Base-by-base conservation (phyloP, 1,139 yeast genomes). In the Magnusiomyces paraingens region DNA sequence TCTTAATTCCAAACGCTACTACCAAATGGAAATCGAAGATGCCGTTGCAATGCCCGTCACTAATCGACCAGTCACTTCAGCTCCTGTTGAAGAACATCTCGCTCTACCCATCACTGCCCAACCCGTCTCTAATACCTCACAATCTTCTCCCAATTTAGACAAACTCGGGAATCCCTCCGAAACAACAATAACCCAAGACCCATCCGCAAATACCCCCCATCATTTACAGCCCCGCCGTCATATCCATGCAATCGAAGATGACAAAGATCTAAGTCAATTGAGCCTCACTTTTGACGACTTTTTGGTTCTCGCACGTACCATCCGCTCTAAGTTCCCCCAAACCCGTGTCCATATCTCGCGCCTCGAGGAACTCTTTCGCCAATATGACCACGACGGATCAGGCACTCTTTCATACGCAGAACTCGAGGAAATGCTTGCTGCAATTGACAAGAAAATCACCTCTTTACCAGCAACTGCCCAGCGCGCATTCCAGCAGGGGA, bases 391-490 rank as follows among this genome's bases (percentile, higher is more conserved):
- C 2, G 71, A 71, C 50, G 66, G 70, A 4, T 65, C 74, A 2
- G 86, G 84, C 39, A 70, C 73, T 12, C 66, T 82, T 50, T 71
- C 74, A 17, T 74, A 79, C 58, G 70, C 73, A 47, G 82, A 81
- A 58, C 71, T 82, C 35, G 69, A 78, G 26, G 66, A 70, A 8
- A 64, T 81, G 57, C 69, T 82, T 54, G 70, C 74, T 56, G 78
- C 78, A 52, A 78, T 81, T 47, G 84, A 82, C 63, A 73, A 80
- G 17, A 79, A 40, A 64, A 78, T 82, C 53, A 82, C 86, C 2
- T 78, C 85, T 1, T 67, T 82, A 59, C 86, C 86, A 1, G 84
- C 86, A 12, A 82, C 86, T 2, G 86, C 86, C 10, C 87, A 82
- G 66, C 73, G 86, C 52, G 86, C 86, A 1, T 73, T 77, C 59